Evolutionary conservation across 2,329 filamentous ascomycete genomes (phyloP).

Genomic region (Aulographum hederae): DNA sequence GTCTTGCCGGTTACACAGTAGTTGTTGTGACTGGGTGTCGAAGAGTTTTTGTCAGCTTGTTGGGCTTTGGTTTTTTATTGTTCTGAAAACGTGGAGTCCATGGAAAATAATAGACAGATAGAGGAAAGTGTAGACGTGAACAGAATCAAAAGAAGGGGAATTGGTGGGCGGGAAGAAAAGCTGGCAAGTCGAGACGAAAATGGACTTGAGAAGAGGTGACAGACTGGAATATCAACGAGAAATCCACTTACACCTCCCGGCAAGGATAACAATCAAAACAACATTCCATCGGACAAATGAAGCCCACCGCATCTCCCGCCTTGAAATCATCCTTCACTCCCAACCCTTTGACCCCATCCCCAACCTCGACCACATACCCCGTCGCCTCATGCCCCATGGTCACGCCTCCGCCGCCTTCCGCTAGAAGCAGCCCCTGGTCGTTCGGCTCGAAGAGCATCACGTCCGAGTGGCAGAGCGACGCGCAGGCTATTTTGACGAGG

Average conservation of each 20-base stretch:
- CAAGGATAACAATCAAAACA: constrained; percentile 15
- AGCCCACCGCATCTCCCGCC: constrained; percentile 14
- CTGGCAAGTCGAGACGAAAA: no score
- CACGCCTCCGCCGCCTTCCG: constrained; percentile 11
- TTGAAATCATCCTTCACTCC: no score
- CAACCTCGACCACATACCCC: constrained; percentile 12
- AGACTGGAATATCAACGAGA: no score
- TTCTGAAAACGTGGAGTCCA: no score
- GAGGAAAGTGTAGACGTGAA: no score
- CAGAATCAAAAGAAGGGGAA: no score
- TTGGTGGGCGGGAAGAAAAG: no score
- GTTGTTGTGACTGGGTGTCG: constrained; percentile 23
- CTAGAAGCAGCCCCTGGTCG: constrained; percentile 14
- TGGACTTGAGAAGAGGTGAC: no score
- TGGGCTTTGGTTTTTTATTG: no score
- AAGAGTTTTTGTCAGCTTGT: constrained; percentile 13
- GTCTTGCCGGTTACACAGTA: constrained; percentile 18
- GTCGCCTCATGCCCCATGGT: constrained; percentile 17
- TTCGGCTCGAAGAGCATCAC: constrained; percentile 18
- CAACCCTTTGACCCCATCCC: constrained; percentile 7
- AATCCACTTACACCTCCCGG: constrained; percentile 6
- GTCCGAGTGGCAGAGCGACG: constrained; percentile 22
- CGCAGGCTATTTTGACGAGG: constrained; percentile 19
- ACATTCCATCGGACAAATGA: constrained; percentile 15
- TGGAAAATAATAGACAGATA: no score